Conservation (phyloP, 148 eudicot genomes). For the Nepenthes mirabilis region DNA sequence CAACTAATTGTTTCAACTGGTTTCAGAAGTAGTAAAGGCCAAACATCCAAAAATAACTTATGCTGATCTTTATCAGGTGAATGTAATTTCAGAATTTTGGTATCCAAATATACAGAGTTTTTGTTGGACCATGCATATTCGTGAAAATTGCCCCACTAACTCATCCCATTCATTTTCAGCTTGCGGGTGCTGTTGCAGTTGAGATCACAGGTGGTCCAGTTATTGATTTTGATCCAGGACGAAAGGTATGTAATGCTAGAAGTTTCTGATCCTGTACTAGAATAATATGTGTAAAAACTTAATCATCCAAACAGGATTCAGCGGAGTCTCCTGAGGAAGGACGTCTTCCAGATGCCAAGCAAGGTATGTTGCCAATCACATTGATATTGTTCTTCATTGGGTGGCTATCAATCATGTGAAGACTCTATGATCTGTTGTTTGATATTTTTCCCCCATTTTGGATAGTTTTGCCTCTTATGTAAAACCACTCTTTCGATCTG, state of each 20-base stretch:
- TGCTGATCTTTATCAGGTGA: conserved; percentile 91
- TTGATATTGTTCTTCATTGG: too few species aligned
- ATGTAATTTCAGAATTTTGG: not conserved
- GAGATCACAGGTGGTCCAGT: conserved; percentile 91
- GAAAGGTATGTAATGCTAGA: conserved; percentile 33
- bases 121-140: too few species aligned
- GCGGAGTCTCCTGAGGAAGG: conserved; percentile 55
- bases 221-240: conserved; percentile 63
- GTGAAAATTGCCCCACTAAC: not conserved
- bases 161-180: conserved; percentile 25
- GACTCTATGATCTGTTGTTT: too few species aligned
- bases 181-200: conserved; percentile 90
- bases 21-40: conserved; percentile 67
- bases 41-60: conserved; percentile 60
- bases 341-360: conserved; percentile 79
- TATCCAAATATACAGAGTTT: not conserved
- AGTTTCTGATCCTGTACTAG: not conserved
- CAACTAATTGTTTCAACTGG: conserved; percentile 5
- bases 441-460: too few species aligned
- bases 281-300: not conserved
- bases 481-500: too few species aligned
- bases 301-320: conserved; percentile 28
- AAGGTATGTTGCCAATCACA: conserved; percentile 24
- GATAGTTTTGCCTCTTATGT: too few species aligned
- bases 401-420: too few species aligned